Percentiles rank a stretch among this genome's conserved stretches.
These are phyloP conservation scores for Populus hybrid DNA, from an alignment of 441 rosid genomes.

Conservation along the genomic window DNA sequence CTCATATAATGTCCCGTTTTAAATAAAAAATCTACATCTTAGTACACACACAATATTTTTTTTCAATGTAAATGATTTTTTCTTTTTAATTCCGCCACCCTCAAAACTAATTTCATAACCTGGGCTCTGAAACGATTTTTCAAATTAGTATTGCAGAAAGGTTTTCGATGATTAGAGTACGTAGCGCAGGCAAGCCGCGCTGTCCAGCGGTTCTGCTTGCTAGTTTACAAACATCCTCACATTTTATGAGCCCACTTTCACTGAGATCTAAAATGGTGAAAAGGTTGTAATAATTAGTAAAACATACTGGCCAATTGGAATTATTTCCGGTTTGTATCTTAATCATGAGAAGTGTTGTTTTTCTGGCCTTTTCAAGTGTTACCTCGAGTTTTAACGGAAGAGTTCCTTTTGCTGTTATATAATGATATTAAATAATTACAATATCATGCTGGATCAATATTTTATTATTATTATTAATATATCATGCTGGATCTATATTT, in stretches of 20 bases:
- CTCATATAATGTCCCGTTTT: no score
- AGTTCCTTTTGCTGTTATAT: not conserved
- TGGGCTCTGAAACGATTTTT: no score
- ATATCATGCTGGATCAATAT: not conserved
- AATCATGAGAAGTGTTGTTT: not conserved
- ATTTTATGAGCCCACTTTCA: not conserved
- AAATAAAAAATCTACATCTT: no score
- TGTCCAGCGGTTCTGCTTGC: not conserved
- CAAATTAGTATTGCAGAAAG: no score
- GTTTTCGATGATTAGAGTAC: no score
- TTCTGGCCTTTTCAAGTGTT: not conserved
- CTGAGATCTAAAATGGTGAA: not conserved
- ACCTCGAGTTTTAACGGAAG: not conserved
- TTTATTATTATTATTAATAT: not conserved
- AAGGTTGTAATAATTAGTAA: slow-evolving; percentile 14
- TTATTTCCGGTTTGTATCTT: not conserved
- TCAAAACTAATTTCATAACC: no score
- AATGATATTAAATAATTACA: not conserved
- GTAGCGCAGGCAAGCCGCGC: no score
- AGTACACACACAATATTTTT: no score
- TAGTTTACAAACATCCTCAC: not conserved
- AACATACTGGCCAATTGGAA: not conserved
- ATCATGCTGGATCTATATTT: no score
- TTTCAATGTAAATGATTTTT: no score
- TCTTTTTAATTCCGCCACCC: no score